Evolutionary conservation across 2,329 filamentous ascomycete species (phyloP), one percentile per base, ranked within the genome.

Genomic region (Venturia carpophila): DNA sequence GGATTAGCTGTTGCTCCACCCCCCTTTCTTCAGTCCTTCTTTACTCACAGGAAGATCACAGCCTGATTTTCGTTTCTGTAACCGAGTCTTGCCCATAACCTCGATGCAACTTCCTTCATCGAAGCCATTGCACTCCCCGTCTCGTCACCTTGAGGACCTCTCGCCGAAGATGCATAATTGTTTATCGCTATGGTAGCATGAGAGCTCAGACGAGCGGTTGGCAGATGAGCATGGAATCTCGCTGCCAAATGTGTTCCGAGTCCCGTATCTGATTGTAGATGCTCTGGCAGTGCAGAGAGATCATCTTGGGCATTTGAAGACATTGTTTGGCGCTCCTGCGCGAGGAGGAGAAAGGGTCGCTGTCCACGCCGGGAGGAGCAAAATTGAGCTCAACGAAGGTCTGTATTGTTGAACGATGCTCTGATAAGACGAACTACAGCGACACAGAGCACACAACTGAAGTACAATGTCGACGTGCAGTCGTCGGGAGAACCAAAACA

Each of bases 1-100:
- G n/a, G 30, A 21, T 58, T n/a, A 58, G 52, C 21, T 9, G n/a
- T 37, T 6, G 52, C 52, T 39, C 49, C 47, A 27, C 5, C 5
- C 52, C 52, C 52, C 30, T 37, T 34, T 37, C 30, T 27, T 10
- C 5, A 21, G 6, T 27, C 24, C 47, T 52, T 27, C 58, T 60
- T 30, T 9, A 84, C 91, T 80, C 83, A 97, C 92, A 99, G 78
- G 71, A 99, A 97, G 2, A 97, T 83, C 63, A 96, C 80, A 1
- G 92, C 90, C 77, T 99, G 94, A 75, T 96, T 96, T 77, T 99
- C 94, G 1, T 89, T 91, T 63, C 94, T 87, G 68, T 91, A 86
- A 60, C 93, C 93, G 27, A 99, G 80, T 69, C 94, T 85, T 69
- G 91, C 84, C 80, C 88, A 97, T 64, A 93, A 91, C 68, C 92